Evolutionary conservation across 2,329 filamentous ascomycete genomes (phyloP).

Genomic region (Rhynchosporium agropyri): DNA sequence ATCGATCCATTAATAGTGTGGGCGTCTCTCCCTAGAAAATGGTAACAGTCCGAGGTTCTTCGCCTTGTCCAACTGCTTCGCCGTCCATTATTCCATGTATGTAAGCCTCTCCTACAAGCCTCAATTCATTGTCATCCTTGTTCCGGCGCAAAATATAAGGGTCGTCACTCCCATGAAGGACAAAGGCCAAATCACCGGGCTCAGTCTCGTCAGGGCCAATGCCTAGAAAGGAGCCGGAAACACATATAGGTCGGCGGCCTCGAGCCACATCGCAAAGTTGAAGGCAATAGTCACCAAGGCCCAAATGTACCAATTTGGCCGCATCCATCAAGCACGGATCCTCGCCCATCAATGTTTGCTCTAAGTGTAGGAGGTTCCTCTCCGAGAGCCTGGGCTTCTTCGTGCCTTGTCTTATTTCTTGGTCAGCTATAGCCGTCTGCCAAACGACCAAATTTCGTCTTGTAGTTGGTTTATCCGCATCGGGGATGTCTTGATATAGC

Average conservation of each 20-base stretch:
- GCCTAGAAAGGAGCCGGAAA: no score
- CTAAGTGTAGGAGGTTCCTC: slow-evolving; percentile 13
- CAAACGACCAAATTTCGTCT: background rate
- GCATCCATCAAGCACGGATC: background rate
- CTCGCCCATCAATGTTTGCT: background rate
- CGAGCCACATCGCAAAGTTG: no score
- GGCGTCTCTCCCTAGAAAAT: no score
- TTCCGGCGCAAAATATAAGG: background rate
- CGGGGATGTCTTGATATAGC: no score
- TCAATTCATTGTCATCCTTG: background rate
- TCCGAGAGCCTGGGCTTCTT: slow-evolving; percentile 25
- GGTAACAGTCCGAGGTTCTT: no score
- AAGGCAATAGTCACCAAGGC: background rate
- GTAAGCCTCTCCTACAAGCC: background rate
- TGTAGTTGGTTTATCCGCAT: no score
- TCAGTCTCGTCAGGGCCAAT: no score
- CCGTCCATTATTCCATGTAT: slow-evolving; percentile 5
- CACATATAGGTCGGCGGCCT: no score
- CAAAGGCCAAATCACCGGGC: background rate
- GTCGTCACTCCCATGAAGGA: background rate
- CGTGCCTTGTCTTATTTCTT: slow-evolving; percentile 23
- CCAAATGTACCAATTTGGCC: background rate
- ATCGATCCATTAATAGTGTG: no score
- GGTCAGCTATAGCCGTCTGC: slow-evolving; percentile 25
- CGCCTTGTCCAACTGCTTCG: background rate